These are phyloP conservation scores for Penicillium sclerotigenum DNA, from an alignment of 2,329 filamentous ascomycete genomes.

Conservation along the genomic window DNA sequence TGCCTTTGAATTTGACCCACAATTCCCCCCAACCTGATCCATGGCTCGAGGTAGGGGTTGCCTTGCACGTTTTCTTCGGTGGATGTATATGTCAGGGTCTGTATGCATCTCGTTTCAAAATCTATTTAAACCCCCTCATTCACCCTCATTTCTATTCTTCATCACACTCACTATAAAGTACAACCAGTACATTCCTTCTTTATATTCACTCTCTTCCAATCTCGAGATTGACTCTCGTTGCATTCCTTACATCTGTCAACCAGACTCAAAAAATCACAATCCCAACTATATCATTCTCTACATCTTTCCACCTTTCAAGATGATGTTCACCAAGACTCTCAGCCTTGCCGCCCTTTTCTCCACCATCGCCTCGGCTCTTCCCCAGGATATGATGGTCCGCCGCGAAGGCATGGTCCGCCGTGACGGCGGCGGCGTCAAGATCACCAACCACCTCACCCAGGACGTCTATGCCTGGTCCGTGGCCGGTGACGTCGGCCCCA, in stretches of 20 bases:
- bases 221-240: conserved; percentile 26
- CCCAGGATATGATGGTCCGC: conserved; percentile 26
- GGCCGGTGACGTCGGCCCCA: conserved; percentile 32
- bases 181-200: conserved; percentile 18
- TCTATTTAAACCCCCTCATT: conserved; percentile 22
- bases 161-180: conserved; percentile 17
- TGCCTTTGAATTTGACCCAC: conserved; percentile 17
- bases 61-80: not conserved
- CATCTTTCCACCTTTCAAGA: conserved; percentile 21
- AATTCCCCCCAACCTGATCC: conserved; percentile 13
- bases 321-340: conserved; percentile 40
- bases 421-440: conserved; percentile 31
- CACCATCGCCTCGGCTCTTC: conserved; percentile 32
- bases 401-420: conserved; percentile 20
- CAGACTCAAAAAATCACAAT: conserved; percentile 13
- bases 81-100: not conserved
- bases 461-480: conserved; percentile 45
- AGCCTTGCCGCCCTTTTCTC: conserved; percentile 33
- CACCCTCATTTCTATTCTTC: conserved; percentile 7
- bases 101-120: conserved; percentile 1
- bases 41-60: conserved; percentile 14
- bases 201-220: conserved; percentile 20
- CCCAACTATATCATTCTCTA: conserved; percentile 9
- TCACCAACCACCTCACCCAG: conserved; percentile 39
- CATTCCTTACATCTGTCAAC: conserved; percentile 26